Conservation (phyloP, 2,329 filamentous ascomycete genomes). For the Exophiala sp. region DNA sequence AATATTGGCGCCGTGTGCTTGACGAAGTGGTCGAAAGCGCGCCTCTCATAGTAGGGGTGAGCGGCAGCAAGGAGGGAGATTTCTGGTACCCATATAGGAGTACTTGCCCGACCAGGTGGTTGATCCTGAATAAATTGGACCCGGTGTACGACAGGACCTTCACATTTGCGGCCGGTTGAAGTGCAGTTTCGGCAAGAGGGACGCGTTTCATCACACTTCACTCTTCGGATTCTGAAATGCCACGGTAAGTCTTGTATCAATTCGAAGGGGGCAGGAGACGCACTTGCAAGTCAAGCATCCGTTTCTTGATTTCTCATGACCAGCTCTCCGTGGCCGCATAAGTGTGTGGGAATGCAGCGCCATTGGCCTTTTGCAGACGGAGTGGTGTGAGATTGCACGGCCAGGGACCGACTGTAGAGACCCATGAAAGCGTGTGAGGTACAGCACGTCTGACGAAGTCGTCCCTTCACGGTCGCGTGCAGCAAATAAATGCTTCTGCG, state of each 20-base stretch:
- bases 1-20: slow-evolving; percentile 13
- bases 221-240: slow-evolving; percentile 23
- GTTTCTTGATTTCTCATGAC: slow-evolving; percentile 18
- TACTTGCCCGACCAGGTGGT: not conserved
- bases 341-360: not conserved
- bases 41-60: slow-evolving; percentile 15
- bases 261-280: not conserved
- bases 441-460: too few relatives aligned
- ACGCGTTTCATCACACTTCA: slow-evolving; percentile 32
- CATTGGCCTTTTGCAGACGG: not conserved
- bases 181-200: slow-evolving; percentile 29
- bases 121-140: slow-evolving; percentile 12
- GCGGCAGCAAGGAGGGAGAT: slow-evolving; percentile 8
- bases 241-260: not conserved
- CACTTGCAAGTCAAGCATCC: slow-evolving; percentile 28
- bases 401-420: not conserved
- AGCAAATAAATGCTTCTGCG: too few relatives aligned
- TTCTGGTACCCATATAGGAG: slow-evolving; percentile 16
- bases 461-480: too few relatives aligned
- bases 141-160: slow-evolving; percentile 22
- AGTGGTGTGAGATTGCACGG: not conserved
- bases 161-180: slow-evolving; percentile 27
- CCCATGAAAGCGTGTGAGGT: too few relatives aligned
- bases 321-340: slow-evolving; percentile 7
- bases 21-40: slow-evolving; percentile 21